These are phyloP conservation scores for Wallacemonas sp. DNA, from an alignment of 208 protist genomes.

Conservation along the genomic window DNA sequence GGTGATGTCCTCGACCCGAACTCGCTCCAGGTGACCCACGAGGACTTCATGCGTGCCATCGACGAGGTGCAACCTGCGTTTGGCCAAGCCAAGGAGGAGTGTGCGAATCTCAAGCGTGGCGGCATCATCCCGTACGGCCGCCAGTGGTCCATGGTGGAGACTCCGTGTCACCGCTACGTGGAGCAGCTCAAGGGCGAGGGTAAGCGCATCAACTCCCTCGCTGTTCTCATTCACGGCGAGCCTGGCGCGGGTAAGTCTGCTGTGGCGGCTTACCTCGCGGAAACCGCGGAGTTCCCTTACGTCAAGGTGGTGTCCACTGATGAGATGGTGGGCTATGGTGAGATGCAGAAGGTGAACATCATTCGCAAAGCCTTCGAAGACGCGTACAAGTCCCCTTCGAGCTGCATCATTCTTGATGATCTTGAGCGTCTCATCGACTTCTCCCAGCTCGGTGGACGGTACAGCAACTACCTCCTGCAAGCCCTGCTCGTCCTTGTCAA, in stretches of 20 bases:
- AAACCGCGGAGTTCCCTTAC: slow-evolving; percentile 94
- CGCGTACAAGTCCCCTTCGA: slow-evolving; percentile 96
- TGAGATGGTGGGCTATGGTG: slow-evolving; percentile 92
- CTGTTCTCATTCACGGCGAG: slow-evolving; percentile 93
- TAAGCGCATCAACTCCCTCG: slow-evolving; percentile 91
- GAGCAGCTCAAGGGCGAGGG: slow-evolving; percentile 78
- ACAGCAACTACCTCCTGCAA: slow-evolving; percentile 98
- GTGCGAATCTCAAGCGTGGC: slow-evolving; percentile 80
- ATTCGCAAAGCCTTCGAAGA: slow-evolving; percentile 98
- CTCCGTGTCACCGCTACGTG: slow-evolving; percentile 66
- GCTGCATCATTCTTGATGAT: slow-evolving; percentile 98
- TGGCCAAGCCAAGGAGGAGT: slow-evolving; percentile 94
- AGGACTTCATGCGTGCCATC: slow-evolving; percentile 79
- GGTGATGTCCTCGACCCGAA: slow-evolving; percentile 54
- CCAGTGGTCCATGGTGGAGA: slow-evolving; percentile 67
- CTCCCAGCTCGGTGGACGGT: slow-evolving; percentile 96
- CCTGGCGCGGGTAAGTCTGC: slow-evolving; percentile 96
- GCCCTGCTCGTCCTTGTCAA: slow-evolving; percentile 96
- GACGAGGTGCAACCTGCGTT: slow-evolving; percentile 96
- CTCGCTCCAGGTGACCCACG: slow-evolving; percentile 58
- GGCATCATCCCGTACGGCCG: slow-evolving; percentile 95
- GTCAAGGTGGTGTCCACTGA: slow-evolving; percentile 96
- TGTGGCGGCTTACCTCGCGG: slow-evolving; percentile 92
- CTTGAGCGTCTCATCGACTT: slow-evolving; percentile 97
- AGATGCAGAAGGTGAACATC: slow-evolving; percentile 88